Base-by-base conservation (phyloP, 208 protist genomes). In the Polymyxa betae region DNA sequence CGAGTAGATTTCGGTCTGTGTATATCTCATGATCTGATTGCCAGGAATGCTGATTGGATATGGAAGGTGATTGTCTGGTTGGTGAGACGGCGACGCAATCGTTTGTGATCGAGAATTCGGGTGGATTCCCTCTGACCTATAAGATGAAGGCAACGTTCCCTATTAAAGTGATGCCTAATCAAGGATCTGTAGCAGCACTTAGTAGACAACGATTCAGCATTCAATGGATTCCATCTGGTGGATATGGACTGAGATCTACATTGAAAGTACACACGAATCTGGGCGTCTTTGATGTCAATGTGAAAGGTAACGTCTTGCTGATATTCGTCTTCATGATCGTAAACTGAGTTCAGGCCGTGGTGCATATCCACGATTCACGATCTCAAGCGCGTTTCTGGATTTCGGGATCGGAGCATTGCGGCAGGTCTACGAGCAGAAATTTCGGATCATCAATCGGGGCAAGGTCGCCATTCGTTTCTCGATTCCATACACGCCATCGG, bases 101-200 rank as follows among this genome's bases (percentile, higher is more conserved):
- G 72, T 82, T 82, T n/a, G 72, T 82, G 72, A 82, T 82, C 72
- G 72, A 82, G 5, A 82, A 82, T n/a, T 45, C 72, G 72, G 72
- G 72, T n/a, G 72, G 72, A 43, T 82, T 40, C n/a, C 72, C 72
- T 5, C n/a, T 82, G 40, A 82, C 72, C 35, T 82, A 82, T 43
- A 5, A n/a, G 35, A 82, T 82, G 72, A 82, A 82, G 72, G 72
- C 72, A n/a, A 82, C n/a, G n/a, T 82, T 82, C 72, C 72, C 72
- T 12, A 43, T 82, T 35, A 35, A 43, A n/a, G 40, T 82, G 35
- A 43, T 43, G 16, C 72, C 72, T 20, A 40, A 5, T 5, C 16
- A 5, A 12, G 72, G 72, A n/a, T 82, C 72, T 20, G 40, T 82
- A 5, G 16, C 5, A n/a, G 72, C 35, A 12, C n/a, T 45, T 20